Base-by-base conservation (phyloP, 1,284 basidiomycete genomes). In the Cystobasidium sp. region DNA sequence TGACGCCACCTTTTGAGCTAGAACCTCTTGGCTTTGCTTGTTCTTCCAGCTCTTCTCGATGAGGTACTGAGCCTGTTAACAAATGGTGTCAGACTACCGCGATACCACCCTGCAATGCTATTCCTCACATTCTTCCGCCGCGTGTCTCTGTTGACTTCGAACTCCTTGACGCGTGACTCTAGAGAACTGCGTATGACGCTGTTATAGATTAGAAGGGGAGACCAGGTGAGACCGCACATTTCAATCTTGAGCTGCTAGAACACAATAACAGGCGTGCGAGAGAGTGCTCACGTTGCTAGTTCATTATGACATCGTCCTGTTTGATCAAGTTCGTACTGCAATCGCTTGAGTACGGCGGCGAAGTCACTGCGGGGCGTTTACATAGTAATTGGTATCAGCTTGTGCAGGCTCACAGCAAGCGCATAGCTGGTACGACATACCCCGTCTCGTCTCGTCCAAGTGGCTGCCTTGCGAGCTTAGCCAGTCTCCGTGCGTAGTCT, bases 371-470 rank as follows among this genome's bases (percentile, higher is more conserved):
- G 31, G 64, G 18, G 31, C 1, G 31, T 31, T 31, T 5, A 31
- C 31, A 31, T 31, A 31, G 31, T 31, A 5, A 31, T 5, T 31
- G 31, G 31, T 5, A 31, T 31, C 31, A 31, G 31, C 31, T 31
- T 5, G 31, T 31, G 31, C 31, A 31, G 31, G 31, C 31, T 31
- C 31, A 31, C 31, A 31, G 31, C 31, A 31, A 59, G 37, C 6
- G 1, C 9, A 22, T 6, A 16, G 14, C 37, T 41, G 37, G 6
- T 31, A 41, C 10, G n/a, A 31, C 67, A 22, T 31, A 75, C 90
- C 93, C 95, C 76, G 95, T 92, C 84, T 99, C 96, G 82, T 96
- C 93, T 79, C 86, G 87, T 31, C 95, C 94, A 24, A 97, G 84
- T 0, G 87, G 80, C 74, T 86, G 81, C 83, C 93, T 96, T 41